phyloP scores from a whole-genome alignment of 106 monocot genomes.

The Phalaenopsis aphrodite region DNA sequence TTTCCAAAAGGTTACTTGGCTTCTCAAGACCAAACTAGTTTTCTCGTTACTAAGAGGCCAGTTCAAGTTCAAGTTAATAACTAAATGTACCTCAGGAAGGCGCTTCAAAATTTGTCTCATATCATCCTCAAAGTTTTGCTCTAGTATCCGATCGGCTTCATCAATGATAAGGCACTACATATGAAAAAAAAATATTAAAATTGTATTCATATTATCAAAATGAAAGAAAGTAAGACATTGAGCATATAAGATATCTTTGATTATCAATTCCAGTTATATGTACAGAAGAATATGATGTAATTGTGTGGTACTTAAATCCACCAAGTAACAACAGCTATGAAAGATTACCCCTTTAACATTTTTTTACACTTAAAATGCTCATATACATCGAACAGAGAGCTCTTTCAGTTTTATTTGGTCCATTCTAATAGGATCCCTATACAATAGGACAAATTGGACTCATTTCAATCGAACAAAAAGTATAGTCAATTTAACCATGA shows the following conservation, averaged over 20 bases:
- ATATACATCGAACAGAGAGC: not conserved
- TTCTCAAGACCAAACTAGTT: not conserved
- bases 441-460: not conserved
- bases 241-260: not conserved
- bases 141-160: conserved; percentile 93
- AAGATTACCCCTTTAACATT: not conserved
- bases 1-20: no score
- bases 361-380: not conserved
- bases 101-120: conserved; percentile 86
- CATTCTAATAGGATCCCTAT: not conserved
- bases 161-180: conserved; percentile 83
- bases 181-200: conserved; percentile 4
- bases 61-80: not conserved
- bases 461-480: not conserved
- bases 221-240: not conserved
- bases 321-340: not conserved
- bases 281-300: not conserved
- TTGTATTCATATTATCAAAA: not conserved
- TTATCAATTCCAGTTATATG: not conserved
- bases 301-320: not conserved
- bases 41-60: not conserved
- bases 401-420: not conserved
- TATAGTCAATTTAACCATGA: not conserved
- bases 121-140: conserved; percentile 88
- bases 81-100: conserved; percentile 53